Base-by-base conservation (phyloP, 2,329 filamentous ascomycete genomes). In the Sarocladiaceae sp. region DNA sequence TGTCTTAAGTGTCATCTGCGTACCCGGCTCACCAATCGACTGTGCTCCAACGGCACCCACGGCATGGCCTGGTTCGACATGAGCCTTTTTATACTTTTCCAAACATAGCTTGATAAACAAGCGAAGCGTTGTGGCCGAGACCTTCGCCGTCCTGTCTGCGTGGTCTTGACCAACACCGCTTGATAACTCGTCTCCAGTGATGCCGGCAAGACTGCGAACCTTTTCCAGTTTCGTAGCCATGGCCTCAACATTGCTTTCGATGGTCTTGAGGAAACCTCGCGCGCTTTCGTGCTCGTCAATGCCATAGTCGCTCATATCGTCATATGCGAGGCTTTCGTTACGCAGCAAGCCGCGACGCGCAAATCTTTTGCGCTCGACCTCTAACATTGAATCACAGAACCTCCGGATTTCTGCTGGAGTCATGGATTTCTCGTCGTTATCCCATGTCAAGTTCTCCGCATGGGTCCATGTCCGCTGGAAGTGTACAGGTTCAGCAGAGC, bases 1-100 rank as follows among this genome's bases (percentile, higher is more conserved):
- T 66, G 94, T 97, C 74, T 97, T 97, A 57, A 99, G 74, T 1
- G 94, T 99, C 94, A 99, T 99, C 70, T 99, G 94, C 1, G 94
- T 99, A 66, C 94, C 94, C 0, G 94, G 94, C 65, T 99, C 94
- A 71, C 94, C 94, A 61, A 99, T 99, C 1, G 93, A 97, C 69
- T 99, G 94, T 1, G 94, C 94, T 58, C 94, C 94, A 33, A 97
- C 91, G 15, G 94, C 94, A 56, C 94, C 94, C 1, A 99, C 94
- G 4, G 94, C 92, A 64, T 97, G 93, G 2, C 94, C 94, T 12
- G 94, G 92, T 66, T 99, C 92, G 18, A 96, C 89, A 58, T 90
- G 89, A 1, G 93, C 93, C 67, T 86, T 89, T 59, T 90, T 87
- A 69, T 96, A 97, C 68, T 97, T 97, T 60, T 84, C 82, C 48